Evolutionary conservation across 495 filamentous ascomycete species (phyloP).

Genomic region (Oidiodendron maius): DNA sequence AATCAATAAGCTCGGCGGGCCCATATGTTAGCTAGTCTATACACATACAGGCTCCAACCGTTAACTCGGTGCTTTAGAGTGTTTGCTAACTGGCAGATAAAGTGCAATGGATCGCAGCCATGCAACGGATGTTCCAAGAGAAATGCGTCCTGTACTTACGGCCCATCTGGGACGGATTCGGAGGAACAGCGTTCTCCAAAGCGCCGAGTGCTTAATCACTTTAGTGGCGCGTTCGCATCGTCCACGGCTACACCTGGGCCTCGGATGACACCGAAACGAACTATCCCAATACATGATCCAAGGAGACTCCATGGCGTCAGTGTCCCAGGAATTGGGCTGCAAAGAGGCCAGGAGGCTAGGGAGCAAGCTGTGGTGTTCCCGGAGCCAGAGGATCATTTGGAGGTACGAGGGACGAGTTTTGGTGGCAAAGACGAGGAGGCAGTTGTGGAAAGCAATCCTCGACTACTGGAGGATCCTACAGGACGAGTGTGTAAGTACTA

Average conservation of each 20-base stretch:
- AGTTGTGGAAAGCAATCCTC: constrained; percentile 46
- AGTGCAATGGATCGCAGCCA: constrained; percentile 66
- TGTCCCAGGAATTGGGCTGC: neutral
- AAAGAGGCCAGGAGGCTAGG: neutral
- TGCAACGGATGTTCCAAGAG: constrained; percentile 63
- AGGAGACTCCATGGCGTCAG: neutral
- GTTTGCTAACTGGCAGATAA: neutral
- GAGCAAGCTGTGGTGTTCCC: neutral
- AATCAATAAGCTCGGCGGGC: too few relatives aligned
- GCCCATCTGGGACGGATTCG: constrained; percentile 19
- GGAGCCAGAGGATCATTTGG: neutral
- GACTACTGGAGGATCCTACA: constrained; percentile 55
- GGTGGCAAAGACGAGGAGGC: constrained; percentile 49
- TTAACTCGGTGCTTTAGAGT: too few relatives aligned
- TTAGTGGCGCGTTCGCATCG: neutral
- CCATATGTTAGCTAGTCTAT: neutral
- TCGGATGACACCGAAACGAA: too few relatives aligned
- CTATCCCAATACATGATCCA: neutral
- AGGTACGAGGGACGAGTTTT: neutral
- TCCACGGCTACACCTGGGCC: too few relatives aligned
- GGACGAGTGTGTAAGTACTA: constrained; percentile 46
- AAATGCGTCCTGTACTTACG: constrained; percentile 46
- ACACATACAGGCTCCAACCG: neutral
- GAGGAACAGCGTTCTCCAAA: constrained; percentile 37
- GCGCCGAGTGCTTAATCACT: constrained; percentile 24